phyloP scores from a whole-genome alignment of 768 basidiomycete species.

The Phanerochaete sordida region DNA sequence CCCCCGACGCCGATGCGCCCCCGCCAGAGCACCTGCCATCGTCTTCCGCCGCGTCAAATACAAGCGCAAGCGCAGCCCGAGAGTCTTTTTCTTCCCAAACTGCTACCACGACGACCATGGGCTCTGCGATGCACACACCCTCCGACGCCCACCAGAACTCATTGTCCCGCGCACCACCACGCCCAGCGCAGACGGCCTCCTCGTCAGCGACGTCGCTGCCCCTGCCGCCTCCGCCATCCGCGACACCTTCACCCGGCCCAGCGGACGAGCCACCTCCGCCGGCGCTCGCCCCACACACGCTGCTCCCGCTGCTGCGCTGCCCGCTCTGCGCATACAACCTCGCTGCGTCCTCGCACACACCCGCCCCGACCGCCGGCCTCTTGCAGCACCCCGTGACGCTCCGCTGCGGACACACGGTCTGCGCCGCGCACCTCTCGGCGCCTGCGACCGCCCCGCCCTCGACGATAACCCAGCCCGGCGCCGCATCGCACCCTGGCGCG shows the following conservation, averaged over 20 bases:
- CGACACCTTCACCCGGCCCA: neutral
- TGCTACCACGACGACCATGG: neutral
- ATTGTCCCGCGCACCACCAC: neutral
- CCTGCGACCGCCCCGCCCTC: neutral
- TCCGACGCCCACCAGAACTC: too few relatives aligned
- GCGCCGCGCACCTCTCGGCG: constrained; percentile 36
- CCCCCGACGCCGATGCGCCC: neutral
- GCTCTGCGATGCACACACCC: neutral
- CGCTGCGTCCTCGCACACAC: constrained; percentile 8
- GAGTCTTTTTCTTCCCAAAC: neutral
- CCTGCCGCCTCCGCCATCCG: neutral
- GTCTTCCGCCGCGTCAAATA: neutral
- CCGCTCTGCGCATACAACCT: constrained; percentile 41
- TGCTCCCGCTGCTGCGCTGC: constrained; percentile 46
- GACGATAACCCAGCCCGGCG: too few relatives aligned
- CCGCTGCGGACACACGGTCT: constrained; percentile 83
- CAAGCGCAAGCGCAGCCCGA: neutral
- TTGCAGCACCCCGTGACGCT: constrained; percentile 46
- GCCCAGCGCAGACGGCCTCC: neutral
- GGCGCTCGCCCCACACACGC: neutral
- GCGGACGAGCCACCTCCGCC: neutral
- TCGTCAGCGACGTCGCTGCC: neutral
- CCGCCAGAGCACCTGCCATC: neutral
- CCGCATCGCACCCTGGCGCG: neutral
- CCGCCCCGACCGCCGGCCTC: constrained; percentile 26